phyloP scores from a whole-genome alignment of 345 rosid species.

The Hibiscus tridactylites region DNA sequence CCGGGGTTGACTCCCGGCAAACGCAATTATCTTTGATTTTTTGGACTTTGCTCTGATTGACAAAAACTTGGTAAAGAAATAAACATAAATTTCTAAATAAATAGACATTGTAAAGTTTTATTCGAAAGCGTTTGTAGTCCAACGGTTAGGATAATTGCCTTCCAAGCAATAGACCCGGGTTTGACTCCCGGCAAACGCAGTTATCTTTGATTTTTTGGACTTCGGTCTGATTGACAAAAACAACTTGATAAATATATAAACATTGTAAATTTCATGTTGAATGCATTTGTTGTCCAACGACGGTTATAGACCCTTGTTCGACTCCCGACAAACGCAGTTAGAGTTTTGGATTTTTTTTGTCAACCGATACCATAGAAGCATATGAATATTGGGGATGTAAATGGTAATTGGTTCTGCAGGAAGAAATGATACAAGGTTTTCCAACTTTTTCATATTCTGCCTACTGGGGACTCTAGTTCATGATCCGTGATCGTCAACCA shows the following conservation, averaged over 20 bases:
- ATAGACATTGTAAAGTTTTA: no score
- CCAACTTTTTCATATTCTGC: background rate
- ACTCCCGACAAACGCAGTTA: no score
- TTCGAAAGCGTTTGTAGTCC: conserved; percentile 53
- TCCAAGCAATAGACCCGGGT: conserved; percentile 63
- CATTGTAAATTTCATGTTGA: background rate
- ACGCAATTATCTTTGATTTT: conserved; percentile 14
- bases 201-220: no score
- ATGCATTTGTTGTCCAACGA: background rate
- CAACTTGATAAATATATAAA: no score
- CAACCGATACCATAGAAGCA: background rate
- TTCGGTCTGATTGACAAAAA: no score
- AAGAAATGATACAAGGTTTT: background rate
- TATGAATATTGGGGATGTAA: background rate
- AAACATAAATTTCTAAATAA: no score
- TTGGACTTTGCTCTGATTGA: no score
- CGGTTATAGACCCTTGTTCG: no score
- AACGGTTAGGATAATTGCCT: conserved; percentile 97
- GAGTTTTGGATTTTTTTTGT: no score
- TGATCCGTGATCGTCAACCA: background rate
- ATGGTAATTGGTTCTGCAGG: background rate
- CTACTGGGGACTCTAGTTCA: background rate
- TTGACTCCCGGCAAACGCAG: conserved; percentile 68
- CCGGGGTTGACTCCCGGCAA: conserved; percentile 72
- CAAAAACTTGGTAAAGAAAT: no score